Percentiles rank a stretch among this genome's conserved stretches.
phyloP scores from a whole-genome alignment of 2,329 filamentous ascomycete genomes.

The Chalara sp. region DNA sequence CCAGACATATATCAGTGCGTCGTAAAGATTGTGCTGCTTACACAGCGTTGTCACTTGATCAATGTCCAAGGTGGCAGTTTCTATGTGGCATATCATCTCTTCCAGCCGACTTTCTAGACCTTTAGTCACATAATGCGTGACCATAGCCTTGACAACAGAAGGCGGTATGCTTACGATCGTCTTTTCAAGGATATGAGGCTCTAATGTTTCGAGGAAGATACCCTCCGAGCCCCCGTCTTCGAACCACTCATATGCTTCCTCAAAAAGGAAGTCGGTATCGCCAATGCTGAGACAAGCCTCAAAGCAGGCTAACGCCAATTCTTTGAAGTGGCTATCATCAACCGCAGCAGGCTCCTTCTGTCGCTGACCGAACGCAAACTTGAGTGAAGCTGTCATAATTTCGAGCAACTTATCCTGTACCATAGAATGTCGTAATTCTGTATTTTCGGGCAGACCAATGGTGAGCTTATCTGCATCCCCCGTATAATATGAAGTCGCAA shows the following conservation, averaged over 20 bases:
- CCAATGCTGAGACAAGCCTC: constrained; percentile 71
- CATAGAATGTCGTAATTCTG: constrained; percentile 66
- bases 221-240: constrained; percentile 67
- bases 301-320: constrained; percentile 79
- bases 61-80: constrained; percentile 85
- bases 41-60: constrained; percentile 88
- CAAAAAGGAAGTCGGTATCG: constrained; percentile 80
- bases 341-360: constrained; percentile 38
- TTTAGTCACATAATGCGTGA: constrained; percentile 70
- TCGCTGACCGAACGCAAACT: constrained; percentile 73
- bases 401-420: constrained; percentile 86
- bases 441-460: constrained; percentile 84
- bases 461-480: constrained; percentile 92
- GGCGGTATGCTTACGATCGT: constrained; percentile 73
- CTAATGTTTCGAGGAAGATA: constrained; percentile 81
- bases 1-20: constrained; percentile 96
- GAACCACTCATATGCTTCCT: constrained; percentile 85
- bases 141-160: constrained; percentile 76
- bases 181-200: constrained; percentile 78
- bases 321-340: constrained; percentile 50
- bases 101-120: constrained; percentile 75
- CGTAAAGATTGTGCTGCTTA: constrained; percentile 86
- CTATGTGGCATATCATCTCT: constrained; percentile 89
- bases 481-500: constrained; percentile 88
- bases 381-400: constrained; percentile 87